Percentiles rank a stretch among this genome's conserved stretches.
Evolutionary conservation across 1,284 basidiomycete species (phyloP).

Genomic region (Leccinum pachyderme): DNA sequence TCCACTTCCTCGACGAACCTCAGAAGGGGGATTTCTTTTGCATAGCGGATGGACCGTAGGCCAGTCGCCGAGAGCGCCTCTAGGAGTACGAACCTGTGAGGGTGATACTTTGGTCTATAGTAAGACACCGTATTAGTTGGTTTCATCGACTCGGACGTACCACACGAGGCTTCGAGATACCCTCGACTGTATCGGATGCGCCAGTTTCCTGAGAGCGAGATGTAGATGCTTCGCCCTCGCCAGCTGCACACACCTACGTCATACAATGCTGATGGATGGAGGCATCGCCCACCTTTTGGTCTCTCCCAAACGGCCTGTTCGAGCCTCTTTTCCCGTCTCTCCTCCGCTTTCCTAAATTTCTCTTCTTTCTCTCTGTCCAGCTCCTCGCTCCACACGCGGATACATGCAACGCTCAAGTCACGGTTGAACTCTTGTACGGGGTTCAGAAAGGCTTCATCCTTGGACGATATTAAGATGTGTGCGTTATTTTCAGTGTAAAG

Average conservation of each 20-base stretch:
- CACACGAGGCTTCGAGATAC: conserved; percentile 15
- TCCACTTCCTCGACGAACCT: conserved; percentile 47
- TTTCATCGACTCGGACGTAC: conserved; percentile 18
- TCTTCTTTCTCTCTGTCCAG: conserved; percentile 65
- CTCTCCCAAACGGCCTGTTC: conserved; percentile 28
- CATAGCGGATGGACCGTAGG: conserved; percentile 94
- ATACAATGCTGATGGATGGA: neutral
- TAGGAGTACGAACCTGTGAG: conserved; percentile 79
- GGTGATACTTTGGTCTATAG: conserved; percentile 40
- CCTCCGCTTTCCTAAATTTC: conserved; percentile 52
- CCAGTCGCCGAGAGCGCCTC: conserved; percentile 97
- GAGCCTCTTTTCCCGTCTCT: conserved; percentile 34
- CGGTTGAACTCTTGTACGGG: conserved; percentile 99
- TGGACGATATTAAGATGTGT: conserved; percentile 75
- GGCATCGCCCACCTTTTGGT: conserved; percentile 17
- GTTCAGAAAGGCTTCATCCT: conserved; percentile 89
- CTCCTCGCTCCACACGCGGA: conserved; percentile 81
- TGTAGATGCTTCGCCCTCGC: conserved; percentile 1
- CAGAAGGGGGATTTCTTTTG: conserved; percentile 93
- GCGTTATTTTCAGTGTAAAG: conserved; percentile 86
- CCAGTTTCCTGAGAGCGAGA: neutral
- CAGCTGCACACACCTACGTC: neutral
- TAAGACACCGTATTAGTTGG: conserved; percentile 1
- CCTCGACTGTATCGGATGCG: conserved; percentile 2
- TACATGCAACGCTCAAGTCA: conserved; percentile 89